A percentile compares a stretch with the other conserved stretches of the same genome.
These are phyloP conservation scores for Trichocladium uniseriatum DNA, from an alignment of 495 filamentous ascomycete genomes.

Conservation along the genomic window DNA sequence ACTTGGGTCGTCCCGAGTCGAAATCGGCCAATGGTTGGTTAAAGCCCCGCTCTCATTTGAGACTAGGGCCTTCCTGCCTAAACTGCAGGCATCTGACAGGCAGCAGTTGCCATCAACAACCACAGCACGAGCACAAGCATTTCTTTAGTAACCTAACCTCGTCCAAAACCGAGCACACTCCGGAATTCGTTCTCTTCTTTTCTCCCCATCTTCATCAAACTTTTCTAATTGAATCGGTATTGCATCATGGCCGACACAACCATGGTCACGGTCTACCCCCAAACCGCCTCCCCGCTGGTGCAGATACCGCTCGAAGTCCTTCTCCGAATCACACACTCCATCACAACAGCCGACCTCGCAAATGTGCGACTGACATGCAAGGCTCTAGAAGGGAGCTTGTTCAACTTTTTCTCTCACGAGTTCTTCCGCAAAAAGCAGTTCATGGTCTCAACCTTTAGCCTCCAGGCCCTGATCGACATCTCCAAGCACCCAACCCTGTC, in stretches of 20 bases:
- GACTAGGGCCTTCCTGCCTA: no score
- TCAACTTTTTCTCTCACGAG: conserved; percentile 39
- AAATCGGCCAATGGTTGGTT: no score
- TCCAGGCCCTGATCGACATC: conserved; percentile 44
- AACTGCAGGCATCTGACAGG: no score
- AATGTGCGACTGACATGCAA: conserved; percentile 39
- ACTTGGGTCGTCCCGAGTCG: no score
- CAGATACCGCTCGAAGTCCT: conserved; percentile 34
- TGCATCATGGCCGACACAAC: neutral
- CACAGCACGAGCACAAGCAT: no score
- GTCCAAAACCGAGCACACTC: no score
- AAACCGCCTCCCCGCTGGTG: conserved; percentile 9
- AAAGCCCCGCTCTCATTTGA: no score
- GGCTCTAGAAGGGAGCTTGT: conserved; percentile 33
- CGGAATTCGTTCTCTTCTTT: neutral
- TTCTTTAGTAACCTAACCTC: no score
- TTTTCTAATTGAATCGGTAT: neutral
- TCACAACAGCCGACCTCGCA: conserved; percentile 39
- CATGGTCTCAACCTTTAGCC: conserved; percentile 39
- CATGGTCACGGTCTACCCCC: conserved; percentile 1
- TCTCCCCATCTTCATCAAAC: no score
- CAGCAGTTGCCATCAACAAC: no score
- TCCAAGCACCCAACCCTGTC: conserved; percentile 39
- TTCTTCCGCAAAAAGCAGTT: conserved; percentile 51
- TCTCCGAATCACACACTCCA: conserved; percentile 30